Evolutionary conservation across 306 rosid species (phyloP).

Genomic region (Malus orientalis): DNA sequence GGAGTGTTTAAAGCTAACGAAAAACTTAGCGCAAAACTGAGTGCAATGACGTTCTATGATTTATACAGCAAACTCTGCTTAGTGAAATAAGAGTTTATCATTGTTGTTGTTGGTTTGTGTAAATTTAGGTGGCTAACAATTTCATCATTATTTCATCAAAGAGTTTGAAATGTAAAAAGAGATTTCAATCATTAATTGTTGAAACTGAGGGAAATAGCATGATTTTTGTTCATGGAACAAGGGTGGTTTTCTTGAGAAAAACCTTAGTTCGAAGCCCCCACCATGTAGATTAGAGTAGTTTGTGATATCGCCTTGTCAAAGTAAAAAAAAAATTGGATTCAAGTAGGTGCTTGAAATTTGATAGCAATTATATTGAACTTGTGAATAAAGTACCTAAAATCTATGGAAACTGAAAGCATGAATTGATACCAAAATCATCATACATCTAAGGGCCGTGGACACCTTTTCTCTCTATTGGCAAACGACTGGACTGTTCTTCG

Average conservation of each 20-base stretch:
- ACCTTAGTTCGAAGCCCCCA: not conserved
- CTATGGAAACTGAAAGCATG: not conserved
- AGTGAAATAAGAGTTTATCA: too few species aligned
- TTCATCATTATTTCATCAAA: not conserved
- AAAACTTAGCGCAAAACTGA: too few species aligned
- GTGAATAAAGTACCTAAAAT: not conserved
- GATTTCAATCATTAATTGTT: not conserved
- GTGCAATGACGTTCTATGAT: too few species aligned
- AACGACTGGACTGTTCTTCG: slow-evolving; percentile 83
- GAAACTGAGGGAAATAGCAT: not conserved
- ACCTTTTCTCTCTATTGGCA: slow-evolving; percentile 75
- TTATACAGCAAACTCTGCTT: too few species aligned
- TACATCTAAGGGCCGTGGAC: slow-evolving; percentile 40
- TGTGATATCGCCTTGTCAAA: not conserved
- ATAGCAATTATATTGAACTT: not conserved
- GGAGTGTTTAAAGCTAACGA: too few species aligned
- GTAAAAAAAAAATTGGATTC: not conserved
- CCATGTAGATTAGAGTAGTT: too few species aligned
- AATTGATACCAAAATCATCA: slow-evolving; percentile 8
- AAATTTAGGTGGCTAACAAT: not conserved
- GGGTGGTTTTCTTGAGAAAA: not conserved
- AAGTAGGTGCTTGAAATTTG: not conserved
- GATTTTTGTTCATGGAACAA: not conserved
- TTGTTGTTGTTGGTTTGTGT: not conserved
- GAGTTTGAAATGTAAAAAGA: not conserved